These are phyloP conservation scores for Suillus brevipes DNA, from an alignment of 768 basidiomycete genomes.

Conservation along the genomic window DNA sequence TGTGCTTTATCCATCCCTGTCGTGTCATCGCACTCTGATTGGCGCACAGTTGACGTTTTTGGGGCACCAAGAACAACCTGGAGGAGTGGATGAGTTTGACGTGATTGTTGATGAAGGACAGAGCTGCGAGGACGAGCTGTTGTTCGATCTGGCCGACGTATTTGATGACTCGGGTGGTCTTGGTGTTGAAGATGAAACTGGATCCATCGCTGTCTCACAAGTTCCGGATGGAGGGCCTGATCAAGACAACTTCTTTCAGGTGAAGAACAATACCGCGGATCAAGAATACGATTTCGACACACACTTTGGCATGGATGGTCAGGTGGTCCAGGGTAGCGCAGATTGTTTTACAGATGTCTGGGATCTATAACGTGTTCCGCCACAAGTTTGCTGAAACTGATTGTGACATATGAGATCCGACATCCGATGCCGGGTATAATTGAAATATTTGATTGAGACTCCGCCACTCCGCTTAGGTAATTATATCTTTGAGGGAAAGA, in stretches of 20 bases:
- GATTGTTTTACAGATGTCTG: constrained; percentile 14
- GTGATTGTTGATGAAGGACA: constrained; percentile 11
- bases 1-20: constrained; percentile 7
- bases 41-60: constrained; percentile 18
- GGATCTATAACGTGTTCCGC: constrained; percentile 11
- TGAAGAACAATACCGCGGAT: constrained; percentile 5
- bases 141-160: constrained; percentile 17
- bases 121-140: constrained; percentile 10
- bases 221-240: background rate
- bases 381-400: constrained; percentile 1
- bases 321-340: background rate
- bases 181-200: background rate
- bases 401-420: constrained; percentile 33
- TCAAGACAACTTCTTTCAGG: constrained; percentile 8
- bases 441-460: constrained; percentile 18
- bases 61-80: constrained; percentile 12
- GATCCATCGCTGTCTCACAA: constrained; percentile 1
- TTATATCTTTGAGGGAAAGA: constrained; percentile 17
- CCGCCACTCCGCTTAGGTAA: constrained; percentile 31
- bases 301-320: background rate
- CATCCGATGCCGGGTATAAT: constrained; percentile 10
- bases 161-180: background rate
- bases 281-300: constrained; percentile 2
- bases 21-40: constrained; percentile 16
- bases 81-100: constrained; percentile 13